Evolutionary conservation across 495 filamentous ascomycete genomes (phyloP).

Genomic region (Aspergillus affinis): DNA sequence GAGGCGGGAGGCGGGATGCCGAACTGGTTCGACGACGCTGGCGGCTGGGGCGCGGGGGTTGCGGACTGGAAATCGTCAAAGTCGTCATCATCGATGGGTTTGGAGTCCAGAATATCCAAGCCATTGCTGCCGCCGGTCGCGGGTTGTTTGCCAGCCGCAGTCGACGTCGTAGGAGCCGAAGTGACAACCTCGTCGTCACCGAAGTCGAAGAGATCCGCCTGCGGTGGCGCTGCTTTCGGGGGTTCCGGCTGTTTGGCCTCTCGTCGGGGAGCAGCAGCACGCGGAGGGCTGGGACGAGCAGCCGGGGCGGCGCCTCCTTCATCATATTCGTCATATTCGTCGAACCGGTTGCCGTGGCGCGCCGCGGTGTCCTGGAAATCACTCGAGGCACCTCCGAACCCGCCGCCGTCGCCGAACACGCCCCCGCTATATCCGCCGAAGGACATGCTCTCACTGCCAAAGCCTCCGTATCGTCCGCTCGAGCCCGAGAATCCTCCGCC

Average conservation of each 20-base stretch:
- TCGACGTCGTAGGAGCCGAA: conserved; percentile 42
- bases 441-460: conserved; percentile 71
- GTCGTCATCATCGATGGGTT: conserved; percentile 76
- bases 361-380: conserved; percentile 66
- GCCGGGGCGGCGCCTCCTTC: conserved; percentile 60
- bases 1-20: conserved; percentile 53
- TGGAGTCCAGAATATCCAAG: conserved; percentile 55
- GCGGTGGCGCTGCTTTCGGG: conserved; percentile 73
- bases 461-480: conserved; percentile 76
- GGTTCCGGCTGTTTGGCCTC: conserved; percentile 61
- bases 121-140: conserved; percentile 43
- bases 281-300: conserved; percentile 40
- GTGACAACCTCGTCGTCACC: conserved; percentile 63
- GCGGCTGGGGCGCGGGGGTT: conserved; percentile 51
- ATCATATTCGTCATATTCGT: conserved; percentile 96
- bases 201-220: conserved; percentile 85
- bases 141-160: conserved; percentile 48
- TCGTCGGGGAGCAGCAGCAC: conserved; percentile 30
- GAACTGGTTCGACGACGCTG: conserved; percentile 45
- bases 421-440: conserved; percentile 84
- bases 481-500: conserved; percentile 57
- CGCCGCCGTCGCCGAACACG: conserved; percentile 91
- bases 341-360: conserved; percentile 71
- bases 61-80: conserved; percentile 99
- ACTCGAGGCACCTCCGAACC: conserved; percentile 67